Evolutionary conservation across 2,329 filamentous ascomycete genomes (phyloP).

Genomic region (Tolypocladium guangdongense): DNA sequence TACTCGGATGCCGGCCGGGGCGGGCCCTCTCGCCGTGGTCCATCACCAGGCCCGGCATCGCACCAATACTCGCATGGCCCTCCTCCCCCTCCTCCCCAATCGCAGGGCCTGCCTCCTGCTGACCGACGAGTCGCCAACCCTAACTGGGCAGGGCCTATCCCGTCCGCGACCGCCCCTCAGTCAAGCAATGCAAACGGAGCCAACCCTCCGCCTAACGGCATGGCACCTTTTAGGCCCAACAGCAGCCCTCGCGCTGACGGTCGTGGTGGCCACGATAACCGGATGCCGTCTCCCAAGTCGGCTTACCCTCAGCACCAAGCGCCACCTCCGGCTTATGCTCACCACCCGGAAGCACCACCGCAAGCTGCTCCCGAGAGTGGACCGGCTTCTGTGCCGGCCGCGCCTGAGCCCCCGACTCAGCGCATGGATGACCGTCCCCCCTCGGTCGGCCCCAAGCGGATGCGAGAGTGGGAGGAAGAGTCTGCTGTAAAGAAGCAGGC

Average conservation of each 20-base stretch:
- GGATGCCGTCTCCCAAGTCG: slow-evolving; percentile 84
- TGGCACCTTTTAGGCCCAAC: slow-evolving; percentile 61
- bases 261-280: slow-evolving; percentile 63
- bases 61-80: slow-evolving; percentile 40
- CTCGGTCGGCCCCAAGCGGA: slow-evolving; percentile 72
- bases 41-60: slow-evolving; percentile 25
- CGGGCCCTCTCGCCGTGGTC: slow-evolving; percentile 34
- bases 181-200: slow-evolving; percentile 24
- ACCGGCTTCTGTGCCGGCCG: slow-evolving; percentile 34
- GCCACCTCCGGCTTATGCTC: slow-evolving; percentile 44
- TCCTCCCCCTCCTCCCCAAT: slow-evolving; percentile 35
- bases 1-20: slow-evolving; percentile 40
- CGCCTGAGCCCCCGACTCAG: slow-evolving; percentile 56
- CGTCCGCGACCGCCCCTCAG: slow-evolving; percentile 27
- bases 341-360: slow-evolving; percentile 53
- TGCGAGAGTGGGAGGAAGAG: slow-evolving; percentile 89
- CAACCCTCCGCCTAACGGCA: slow-evolving; percentile 32
- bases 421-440: slow-evolving; percentile 59
- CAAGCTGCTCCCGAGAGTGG: slow-evolving; percentile 49
- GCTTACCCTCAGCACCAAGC: slow-evolving; percentile 69
- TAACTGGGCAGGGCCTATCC: slow-evolving; percentile 45
- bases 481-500: slow-evolving; percentile 70
- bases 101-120: slow-evolving; percentile 36
- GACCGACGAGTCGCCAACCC: slow-evolving; percentile 49
- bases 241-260: slow-evolving; percentile 78